phyloP scores from a whole-genome alignment of 495 filamentous ascomycete genomes.

The Glarea lozoyensis region DNA sequence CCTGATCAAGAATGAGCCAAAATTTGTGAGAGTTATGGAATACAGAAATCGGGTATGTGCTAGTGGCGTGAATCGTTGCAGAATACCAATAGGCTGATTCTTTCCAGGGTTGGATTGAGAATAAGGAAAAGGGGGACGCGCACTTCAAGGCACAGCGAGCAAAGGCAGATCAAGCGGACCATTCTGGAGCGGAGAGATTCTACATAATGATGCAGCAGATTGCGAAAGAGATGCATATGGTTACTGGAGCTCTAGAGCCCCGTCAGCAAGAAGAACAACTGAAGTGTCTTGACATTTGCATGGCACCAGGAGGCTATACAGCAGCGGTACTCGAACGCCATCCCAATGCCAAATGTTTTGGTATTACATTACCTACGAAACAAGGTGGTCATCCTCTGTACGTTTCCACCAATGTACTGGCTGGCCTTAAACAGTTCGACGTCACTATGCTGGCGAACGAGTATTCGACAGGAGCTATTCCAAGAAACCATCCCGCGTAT shows the following conservation, averaged over 20 bases:
- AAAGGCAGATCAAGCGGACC: conserved; percentile 24
- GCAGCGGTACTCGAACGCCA: conserved; percentile 28
- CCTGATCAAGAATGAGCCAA: conserved; percentile 2
- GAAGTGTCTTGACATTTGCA: conserved; percentile 13
- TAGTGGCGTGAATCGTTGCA: not conserved
- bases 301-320: conserved; percentile 47
- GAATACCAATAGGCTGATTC: not conserved
- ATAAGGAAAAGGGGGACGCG: conserved; percentile 24
- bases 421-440: not conserved
- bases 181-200: conserved; percentile 12
- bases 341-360: conserved; percentile 26
- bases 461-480: conserved; percentile 3
- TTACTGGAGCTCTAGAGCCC: conserved; percentile 11
- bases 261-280: not conserved
- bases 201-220: conserved; percentile 29
- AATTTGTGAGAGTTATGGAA: conserved; percentile 3
- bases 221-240: conserved; percentile 22
- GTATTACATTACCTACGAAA: conserved; percentile 31
- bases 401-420: not conserved
- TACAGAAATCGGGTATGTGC: not conserved
- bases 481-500: conserved; percentile 4
- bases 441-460: conserved; percentile 8
- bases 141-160: conserved; percentile 30
- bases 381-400: conserved; percentile 30
- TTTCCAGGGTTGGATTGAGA: conserved; percentile 1